Evolutionary conservation across 2,329 filamentous ascomycete species (phyloP), one percentile per base, ranked within the genome.

Genomic region (Mollisiaceae sp.): DNA sequence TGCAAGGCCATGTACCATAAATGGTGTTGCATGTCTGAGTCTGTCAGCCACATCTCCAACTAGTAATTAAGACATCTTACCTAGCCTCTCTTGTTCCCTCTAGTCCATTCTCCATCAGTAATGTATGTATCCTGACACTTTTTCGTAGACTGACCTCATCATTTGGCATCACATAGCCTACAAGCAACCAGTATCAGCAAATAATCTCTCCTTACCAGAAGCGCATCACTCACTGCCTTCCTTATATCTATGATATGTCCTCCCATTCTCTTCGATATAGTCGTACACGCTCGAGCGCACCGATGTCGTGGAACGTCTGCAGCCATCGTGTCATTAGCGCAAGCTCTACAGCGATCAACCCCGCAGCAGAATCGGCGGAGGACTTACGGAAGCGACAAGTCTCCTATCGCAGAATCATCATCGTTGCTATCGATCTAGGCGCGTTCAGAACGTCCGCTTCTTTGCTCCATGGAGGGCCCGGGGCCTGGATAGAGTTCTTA

Each of bases 261-360:
- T 76, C 2, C 82, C 81, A 62, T 83, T 82, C 64, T 83, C 82
- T 68, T 80, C 82, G 38, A 78, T 74, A 68, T 82, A 83, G 54
- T 81, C 70, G 64, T 74, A 78, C 55, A 82, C 78, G 64, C 80
- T 81, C 12, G 81, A 82, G 4, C 78, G 76, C 52, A 81, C 70
- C 24, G 77, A 79, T 52, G 35, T 65, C 15, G 63, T 65, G 15
- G 62, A 64, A 69, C 36, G 55, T 58, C 63, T 62, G 50, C 35
- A 3, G 41, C 8, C 14, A 45, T n/a, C 35, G 12, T 2, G 24
- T 9, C 35, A 55, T 61, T 8, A 61, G 45, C 20, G 36, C 20
- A 12, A 24, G n/a, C 9, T 22, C 20, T 2, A 9, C 8, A 55
- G 6, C 8, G 14, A 20, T 9, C 15, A 54, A 54, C 59, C 32